Conservation (phyloP, 2,329 filamentous ascomycete species). For the Fusarium sp. region DNA sequence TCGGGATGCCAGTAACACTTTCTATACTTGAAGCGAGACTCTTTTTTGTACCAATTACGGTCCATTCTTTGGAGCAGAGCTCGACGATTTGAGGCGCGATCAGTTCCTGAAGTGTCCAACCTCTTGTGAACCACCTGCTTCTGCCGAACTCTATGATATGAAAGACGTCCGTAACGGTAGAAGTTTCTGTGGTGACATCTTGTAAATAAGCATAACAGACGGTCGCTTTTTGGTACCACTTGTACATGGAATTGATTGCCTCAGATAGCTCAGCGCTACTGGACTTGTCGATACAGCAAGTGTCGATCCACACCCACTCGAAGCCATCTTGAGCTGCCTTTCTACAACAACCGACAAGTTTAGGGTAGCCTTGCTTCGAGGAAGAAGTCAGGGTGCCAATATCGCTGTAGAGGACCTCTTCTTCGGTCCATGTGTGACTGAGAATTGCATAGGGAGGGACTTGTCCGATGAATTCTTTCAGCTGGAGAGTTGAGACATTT, state of each 20-base stretch:
- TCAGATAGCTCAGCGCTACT: slow-evolving; percentile 19
- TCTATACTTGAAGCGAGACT: slow-evolving; percentile 6
- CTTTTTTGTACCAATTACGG: slow-evolving; percentile 9
- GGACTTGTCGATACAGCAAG: slow-evolving; percentile 24
- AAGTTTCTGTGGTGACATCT: slow-evolving; percentile 1
- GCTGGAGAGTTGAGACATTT: slow-evolving; percentile 8
- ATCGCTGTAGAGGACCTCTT: slow-evolving; percentile 10
- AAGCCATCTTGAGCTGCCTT: slow-evolving; percentile 15
- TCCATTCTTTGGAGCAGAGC: slow-evolving; percentile 5
- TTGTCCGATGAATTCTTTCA: slow-evolving; percentile 3
- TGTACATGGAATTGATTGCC: slow-evolving; percentile 20
- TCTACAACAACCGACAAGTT: background rate
- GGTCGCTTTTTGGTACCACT: slow-evolving; percentile 5
- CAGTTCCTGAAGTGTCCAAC: slow-evolving; percentile 15
- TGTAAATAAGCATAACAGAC: slow-evolving; percentile 17
- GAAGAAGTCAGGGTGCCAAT: background rate
- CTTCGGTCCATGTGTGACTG: slow-evolving; percentile 12
- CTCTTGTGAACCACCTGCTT: slow-evolving; percentile 15
- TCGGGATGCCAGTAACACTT: slow-evolving; percentile 1
- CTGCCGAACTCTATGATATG: background rate
- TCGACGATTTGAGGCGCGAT: slow-evolving; percentile 15
- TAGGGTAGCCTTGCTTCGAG: slow-evolving; percentile 2
- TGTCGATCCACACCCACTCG: slow-evolving; percentile 13
- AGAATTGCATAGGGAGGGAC: slow-evolving; percentile 12
- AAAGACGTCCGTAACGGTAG: background rate